Percentiles rank a stretch among this genome's conserved stretches.
Evolutionary conservation across 495 filamentous ascomycete genomes (phyloP).

Genomic region (Halenospora varia): DNA sequence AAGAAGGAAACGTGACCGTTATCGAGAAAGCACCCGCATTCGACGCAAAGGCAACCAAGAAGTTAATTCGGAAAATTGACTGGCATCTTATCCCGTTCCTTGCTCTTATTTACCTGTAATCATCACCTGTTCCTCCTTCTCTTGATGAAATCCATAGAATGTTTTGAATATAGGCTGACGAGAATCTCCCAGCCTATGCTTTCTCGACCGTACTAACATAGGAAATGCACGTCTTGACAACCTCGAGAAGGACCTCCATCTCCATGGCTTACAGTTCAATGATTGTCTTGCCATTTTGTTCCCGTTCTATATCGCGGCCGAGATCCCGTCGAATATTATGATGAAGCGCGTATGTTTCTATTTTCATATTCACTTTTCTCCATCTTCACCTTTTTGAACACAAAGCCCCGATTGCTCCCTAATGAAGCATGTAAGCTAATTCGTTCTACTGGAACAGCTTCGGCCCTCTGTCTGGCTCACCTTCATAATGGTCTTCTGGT

Average conservation of each 20-base stretch:
- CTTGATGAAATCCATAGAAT: neutral
- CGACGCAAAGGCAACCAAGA: conserved; percentile 27
- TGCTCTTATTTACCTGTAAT: conserved; percentile 41
- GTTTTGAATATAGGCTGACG: neutral
- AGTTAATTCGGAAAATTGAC: conserved; percentile 44
- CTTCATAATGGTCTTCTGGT: conserved; percentile 54
- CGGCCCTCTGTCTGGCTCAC: conserved; percentile 57
- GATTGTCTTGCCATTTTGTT: conserved; percentile 57
- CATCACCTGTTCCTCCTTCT: neutral
- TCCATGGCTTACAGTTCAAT: conserved; percentile 45
- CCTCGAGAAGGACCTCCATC: conserved; percentile 56
- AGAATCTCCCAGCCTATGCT: conserved; percentile 34
- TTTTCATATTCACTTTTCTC: too few relatives aligned
- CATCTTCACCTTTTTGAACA: too few relatives aligned
- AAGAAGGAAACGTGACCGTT: too few relatives aligned
- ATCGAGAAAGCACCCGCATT: too few relatives aligned
- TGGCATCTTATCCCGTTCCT: conserved; percentile 47
- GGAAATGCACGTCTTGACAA: conserved; percentile 84
- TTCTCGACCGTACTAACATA: conserved; percentile 77
- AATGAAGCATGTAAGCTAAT: too few relatives aligned
- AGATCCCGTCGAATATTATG: conserved; percentile 64
- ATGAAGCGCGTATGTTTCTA: too few relatives aligned
- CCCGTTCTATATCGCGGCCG: conserved; percentile 57
- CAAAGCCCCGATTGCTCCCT: too few relatives aligned
- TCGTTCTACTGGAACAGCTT: conserved; percentile 57